Evolutionary conservation across 306 rosid species (phyloP).

Genomic region (Sicyos edulis): DNA sequence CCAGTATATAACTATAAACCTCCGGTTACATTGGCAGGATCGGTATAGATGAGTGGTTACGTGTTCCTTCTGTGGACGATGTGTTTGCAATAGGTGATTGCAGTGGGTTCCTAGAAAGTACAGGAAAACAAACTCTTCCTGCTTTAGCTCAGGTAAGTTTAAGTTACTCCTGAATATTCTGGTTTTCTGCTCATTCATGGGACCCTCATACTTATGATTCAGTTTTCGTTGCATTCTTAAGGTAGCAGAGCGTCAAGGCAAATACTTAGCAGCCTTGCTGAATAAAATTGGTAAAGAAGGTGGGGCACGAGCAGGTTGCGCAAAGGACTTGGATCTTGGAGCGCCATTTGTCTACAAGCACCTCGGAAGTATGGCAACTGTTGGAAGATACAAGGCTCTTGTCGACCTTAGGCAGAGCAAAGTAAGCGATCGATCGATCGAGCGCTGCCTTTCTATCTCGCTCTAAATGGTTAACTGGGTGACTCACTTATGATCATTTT

Average conservation of each 20-base stretch:
- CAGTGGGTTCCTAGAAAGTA: constrained; percentile 85
- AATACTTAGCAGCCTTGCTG: constrained; percentile 52
- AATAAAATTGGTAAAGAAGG: constrained; percentile 66
- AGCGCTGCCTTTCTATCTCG: no score
- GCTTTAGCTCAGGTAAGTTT: constrained; percentile 84
- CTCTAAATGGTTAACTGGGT: not conserved
- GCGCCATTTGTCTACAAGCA: constrained; percentile 80
- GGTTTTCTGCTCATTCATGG: not conserved
- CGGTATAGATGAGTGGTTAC: constrained; percentile 92
- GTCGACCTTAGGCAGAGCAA: constrained; percentile 90
- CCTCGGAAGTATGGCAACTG: constrained; percentile 91
- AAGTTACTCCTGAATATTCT: not conserved
- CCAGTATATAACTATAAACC: not conserved
- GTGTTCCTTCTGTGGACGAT: constrained; percentile 62
- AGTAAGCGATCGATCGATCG: constrained; percentile 38
- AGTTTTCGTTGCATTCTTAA: constrained; percentile 23
- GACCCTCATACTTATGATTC: not conserved
- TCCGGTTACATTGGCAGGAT: constrained; percentile 44
- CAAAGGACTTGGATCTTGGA: constrained; percentile 45
- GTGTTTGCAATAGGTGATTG: constrained; percentile 89
- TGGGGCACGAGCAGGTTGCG: constrained; percentile 55
- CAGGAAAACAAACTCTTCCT: constrained; percentile 74
- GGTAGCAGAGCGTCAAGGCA: constrained; percentile 99
- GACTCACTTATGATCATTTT: constrained; percentile 22
- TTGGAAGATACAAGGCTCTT: constrained; percentile 95